Conservation (phyloP, 23 red algal genomes). For the Gracilariopsis chorda region DNA sequence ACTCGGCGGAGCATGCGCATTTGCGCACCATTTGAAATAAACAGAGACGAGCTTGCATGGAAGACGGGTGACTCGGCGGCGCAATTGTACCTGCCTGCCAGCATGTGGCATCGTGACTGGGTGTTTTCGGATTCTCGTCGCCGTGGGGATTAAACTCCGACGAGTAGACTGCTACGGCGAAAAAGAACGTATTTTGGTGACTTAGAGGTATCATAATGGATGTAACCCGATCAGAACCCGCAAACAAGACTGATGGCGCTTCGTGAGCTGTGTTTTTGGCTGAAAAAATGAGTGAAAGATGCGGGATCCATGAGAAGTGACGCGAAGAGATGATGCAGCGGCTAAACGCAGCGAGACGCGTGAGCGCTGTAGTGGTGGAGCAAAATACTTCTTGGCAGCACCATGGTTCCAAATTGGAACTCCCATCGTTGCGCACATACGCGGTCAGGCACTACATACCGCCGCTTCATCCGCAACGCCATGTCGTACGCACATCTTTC, state of each 20-base stretch:
- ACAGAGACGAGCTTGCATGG: neutral
- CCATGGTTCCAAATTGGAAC: neutral
- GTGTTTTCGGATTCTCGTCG: slow-evolving; percentile 1
- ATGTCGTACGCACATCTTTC: neutral
- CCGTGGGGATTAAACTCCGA: neutral
- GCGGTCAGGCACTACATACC: neutral
- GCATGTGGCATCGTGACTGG: slow-evolving; percentile 47
- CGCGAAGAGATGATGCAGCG: neutral
- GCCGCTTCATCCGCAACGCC: neutral
- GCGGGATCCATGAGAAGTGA: neutral
- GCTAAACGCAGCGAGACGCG: neutral
- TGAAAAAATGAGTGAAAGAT: neutral
- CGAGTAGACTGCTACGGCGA: neutral
- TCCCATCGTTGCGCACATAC: neutral
- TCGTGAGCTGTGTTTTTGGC: neutral
- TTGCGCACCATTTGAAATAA: slow-evolving; percentile 45
- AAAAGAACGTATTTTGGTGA: slow-evolving; percentile 18
- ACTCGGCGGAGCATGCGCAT: neutral
- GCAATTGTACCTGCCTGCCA: slow-evolving; percentile 31
- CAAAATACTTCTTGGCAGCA: neutral
- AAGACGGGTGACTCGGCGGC: slow-evolving; percentile 18
- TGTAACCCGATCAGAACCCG: slow-evolving; percentile 48
- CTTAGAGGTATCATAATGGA: slow-evolving; percentile 37
- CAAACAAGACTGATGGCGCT: slow-evolving; percentile 10
- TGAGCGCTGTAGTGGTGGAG: neutral